Evolutionary conservation across 1,139 yeast species (phyloP).

Genomic region (Candida buenavistaensis): DNA sequence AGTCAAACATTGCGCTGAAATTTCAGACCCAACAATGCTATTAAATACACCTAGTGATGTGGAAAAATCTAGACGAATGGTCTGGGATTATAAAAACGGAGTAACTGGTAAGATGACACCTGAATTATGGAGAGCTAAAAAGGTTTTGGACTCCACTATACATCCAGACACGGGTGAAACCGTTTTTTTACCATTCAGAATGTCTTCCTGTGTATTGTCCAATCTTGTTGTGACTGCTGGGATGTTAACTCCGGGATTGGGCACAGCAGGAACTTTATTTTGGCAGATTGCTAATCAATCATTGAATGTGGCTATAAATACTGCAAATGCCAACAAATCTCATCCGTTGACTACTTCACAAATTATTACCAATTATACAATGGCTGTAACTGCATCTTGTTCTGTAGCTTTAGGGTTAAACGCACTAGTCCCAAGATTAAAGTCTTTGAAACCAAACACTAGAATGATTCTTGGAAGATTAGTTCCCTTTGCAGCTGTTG

Average conservation of each 20-base stretch:
- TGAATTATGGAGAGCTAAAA: slow-evolving; percentile 87
- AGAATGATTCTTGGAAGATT: slow-evolving; percentile 73
- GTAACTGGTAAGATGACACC: slow-evolving; percentile 64
- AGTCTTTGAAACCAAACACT: slow-evolving; percentile 64
- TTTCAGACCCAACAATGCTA: slow-evolving; percentile 90
- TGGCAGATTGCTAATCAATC: slow-evolving; percentile 99
- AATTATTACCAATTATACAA: slow-evolving; percentile 69
- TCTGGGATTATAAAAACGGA: slow-evolving; percentile 76
- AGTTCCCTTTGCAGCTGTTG: slow-evolving; percentile 98
- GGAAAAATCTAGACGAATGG: slow-evolving; percentile 58
- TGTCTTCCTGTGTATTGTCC: slow-evolving; percentile 93
- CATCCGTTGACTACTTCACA: slow-evolving; percentile 84
- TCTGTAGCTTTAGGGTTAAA: slow-evolving; percentile 93
- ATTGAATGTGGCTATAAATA: slow-evolving; percentile 92
- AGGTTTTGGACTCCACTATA: slow-evolving; percentile 78
- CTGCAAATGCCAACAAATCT: slow-evolving; percentile 93
- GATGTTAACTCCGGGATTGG: slow-evolving; percentile 92
- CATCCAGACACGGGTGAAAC: slow-evolving; percentile 97
- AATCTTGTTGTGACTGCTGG: slow-evolving; percentile 95
- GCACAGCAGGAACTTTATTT: slow-evolving; percentile 85
- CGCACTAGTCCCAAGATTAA: slow-evolving; percentile 80
- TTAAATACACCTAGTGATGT: slow-evolving; percentile 68
- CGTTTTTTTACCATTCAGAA: slow-evolving; percentile 88
- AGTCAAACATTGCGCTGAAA: slow-evolving; percentile 89
- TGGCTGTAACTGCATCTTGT: slow-evolving; percentile 94